Conservation (phyloP, 306 rosid species). For the Cucurbita maxima region DNA sequence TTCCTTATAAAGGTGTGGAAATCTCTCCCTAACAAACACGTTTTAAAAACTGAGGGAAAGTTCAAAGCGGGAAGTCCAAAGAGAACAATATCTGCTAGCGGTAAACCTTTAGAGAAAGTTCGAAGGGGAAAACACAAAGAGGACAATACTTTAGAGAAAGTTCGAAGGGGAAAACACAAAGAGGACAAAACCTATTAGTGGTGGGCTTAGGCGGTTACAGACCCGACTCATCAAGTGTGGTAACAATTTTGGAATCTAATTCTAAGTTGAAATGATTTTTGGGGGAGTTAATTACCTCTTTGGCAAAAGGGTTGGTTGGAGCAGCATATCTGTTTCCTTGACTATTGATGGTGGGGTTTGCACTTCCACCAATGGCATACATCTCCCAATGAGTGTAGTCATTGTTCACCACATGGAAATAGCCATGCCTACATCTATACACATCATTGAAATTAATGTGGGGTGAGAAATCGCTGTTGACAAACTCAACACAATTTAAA, state of each 20-base stretch:
- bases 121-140: too few relatives aligned
- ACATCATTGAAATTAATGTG: slow-evolving; percentile 10
- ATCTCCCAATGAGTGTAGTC: slow-evolving; percentile 99
- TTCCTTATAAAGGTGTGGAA: too few relatives aligned
- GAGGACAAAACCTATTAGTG: too few relatives aligned
- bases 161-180: too few relatives aligned
- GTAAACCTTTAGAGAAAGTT: too few relatives aligned
- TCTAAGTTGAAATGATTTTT: background rate
- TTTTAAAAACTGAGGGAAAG: too few relatives aligned
- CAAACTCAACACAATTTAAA: background rate
- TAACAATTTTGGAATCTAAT: background rate
- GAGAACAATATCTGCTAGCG: too few relatives aligned
- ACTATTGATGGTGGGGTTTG: slow-evolving; percentile 89
- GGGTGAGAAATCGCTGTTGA: background rate
- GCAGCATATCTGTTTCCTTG: slow-evolving; percentile 97
- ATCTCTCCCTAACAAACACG: too few relatives aligned
- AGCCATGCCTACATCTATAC: slow-evolving; percentile 92
- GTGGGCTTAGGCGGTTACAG: too few relatives aligned
- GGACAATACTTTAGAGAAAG: too few relatives aligned
- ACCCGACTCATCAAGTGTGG: background rate
- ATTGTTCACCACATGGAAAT: slow-evolving; percentile 99
- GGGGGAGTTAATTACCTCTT: slow-evolving; percentile 47
- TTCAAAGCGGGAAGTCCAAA: too few relatives aligned
- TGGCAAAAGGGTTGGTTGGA: slow-evolving; percentile 71
- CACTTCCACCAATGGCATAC: slow-evolving; percentile 99